Percentiles rank a stretch among this genome's conserved stretches.
Evolutionary conservation across 2,329 filamentous ascomycete genomes (phyloP).

Genomic region (Neonectria punicea): DNA sequence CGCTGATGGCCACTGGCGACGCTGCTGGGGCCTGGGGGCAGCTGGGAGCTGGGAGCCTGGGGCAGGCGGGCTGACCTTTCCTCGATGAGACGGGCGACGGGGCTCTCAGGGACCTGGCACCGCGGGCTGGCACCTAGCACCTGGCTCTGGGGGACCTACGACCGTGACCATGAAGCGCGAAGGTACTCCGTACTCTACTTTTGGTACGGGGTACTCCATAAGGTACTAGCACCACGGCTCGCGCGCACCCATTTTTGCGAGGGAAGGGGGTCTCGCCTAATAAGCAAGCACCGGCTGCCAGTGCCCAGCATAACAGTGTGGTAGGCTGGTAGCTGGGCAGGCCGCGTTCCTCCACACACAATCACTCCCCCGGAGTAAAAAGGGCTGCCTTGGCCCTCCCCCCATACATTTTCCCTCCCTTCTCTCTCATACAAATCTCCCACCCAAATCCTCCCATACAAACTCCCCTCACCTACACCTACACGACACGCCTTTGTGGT

Average conservation of each 20-base stretch:
- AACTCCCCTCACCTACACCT: constrained; percentile 53
- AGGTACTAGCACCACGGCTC: constrained; percentile 28
- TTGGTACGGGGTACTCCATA: constrained; percentile 15
- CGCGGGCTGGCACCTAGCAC: background rate
- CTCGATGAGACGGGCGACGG: constrained; percentile 17
- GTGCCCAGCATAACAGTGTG: constrained; percentile 43
- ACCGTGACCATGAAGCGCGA: background rate
- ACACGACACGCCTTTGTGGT: constrained; percentile 56
- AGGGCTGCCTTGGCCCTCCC: constrained; percentile 63
- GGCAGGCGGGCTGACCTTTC: constrained; percentile 32
- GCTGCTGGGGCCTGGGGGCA: constrained; percentile 34
- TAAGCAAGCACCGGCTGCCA: constrained; percentile 42
- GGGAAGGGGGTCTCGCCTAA: constrained; percentile 40
- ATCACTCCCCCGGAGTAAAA: constrained; percentile 75
- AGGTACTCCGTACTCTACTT: constrained; percentile 18
- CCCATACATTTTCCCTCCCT: constrained; percentile 66
- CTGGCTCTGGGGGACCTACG: constrained; percentile 3
- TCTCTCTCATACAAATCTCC: constrained; percentile 71
- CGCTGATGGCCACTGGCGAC: constrained; percentile 35
- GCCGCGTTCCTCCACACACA: constrained; percentile 55
- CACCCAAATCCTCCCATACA: constrained; percentile 66
- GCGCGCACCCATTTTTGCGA: constrained; percentile 44
- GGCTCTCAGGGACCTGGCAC: constrained; percentile 17
- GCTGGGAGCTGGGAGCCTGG: constrained; percentile 35
- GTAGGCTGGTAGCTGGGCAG: constrained; percentile 38